These are phyloP conservation scores for Linum usitatissimum DNA, from an alignment of 345 rosid species.

Conservation along the genomic window DNA sequence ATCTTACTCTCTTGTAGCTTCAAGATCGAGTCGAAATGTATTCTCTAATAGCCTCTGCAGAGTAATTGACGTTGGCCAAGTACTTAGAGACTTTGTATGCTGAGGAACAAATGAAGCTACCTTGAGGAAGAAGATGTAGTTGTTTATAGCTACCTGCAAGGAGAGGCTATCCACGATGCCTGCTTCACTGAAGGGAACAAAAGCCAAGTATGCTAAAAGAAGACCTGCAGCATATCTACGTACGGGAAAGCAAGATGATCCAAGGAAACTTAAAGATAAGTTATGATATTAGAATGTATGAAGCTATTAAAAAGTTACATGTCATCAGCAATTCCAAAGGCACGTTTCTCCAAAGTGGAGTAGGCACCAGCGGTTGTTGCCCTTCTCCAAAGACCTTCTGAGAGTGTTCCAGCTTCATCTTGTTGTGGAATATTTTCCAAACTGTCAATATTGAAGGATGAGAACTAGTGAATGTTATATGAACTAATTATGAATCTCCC, in stretches of 20 bases:
- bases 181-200: constrained; percentile 85
- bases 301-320: constrained; percentile 35
- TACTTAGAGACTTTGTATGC: not conserved
- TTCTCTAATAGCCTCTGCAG: constrained; percentile 85
- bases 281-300: constrained; percentile 1
- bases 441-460: constrained; percentile 11
- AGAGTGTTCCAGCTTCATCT: constrained; percentile 42
- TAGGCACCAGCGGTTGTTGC: constrained; percentile 73
- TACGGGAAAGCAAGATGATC: constrained; percentile 13
- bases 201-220: constrained; percentile 86
- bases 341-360: constrained; percentile 63
- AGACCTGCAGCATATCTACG: constrained; percentile 87
- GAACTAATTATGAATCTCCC: too few species aligned
- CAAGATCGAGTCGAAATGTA: constrained; percentile 81
- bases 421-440: constrained; percentile 39
- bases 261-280: not conserved
- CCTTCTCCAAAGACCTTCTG: constrained; percentile 87
- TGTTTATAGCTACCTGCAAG: constrained; percentile 46
- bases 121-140: not conserved
- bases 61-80: constrained; percentile 4
- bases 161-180: constrained; percentile 78
- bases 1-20: constrained; percentile 86
- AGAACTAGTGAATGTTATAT: not conserved
- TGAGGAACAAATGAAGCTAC: not conserved
- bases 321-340: constrained; percentile 94